Conservation (phyloP, 2,329 filamentous ascomycete species). For the Apiospora rasikravindrae region DNA sequence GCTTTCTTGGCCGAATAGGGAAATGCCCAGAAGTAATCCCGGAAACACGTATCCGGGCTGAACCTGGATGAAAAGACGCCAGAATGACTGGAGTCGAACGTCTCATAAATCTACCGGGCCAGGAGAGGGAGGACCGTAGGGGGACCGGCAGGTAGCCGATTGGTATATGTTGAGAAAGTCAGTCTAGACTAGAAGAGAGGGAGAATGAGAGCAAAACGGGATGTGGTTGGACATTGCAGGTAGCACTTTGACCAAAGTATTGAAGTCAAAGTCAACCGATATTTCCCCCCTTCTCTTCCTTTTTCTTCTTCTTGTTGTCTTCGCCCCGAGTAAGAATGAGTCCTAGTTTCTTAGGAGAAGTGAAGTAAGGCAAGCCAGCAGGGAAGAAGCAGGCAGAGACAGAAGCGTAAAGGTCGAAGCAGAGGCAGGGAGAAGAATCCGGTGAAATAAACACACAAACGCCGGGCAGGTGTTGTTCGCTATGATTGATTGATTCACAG, state of each 20-base stretch:
- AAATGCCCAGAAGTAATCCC: neutral
- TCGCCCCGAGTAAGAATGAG: neutral
- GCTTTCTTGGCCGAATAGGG: neutral
- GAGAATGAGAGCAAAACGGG: conserved; percentile 17
- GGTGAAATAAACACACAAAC: conserved; percentile 7
- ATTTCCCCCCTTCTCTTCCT: neutral
- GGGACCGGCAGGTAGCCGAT: conserved; percentile 6
- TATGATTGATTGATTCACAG: conserved; percentile 17
- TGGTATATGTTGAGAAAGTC: conserved; percentile 15
- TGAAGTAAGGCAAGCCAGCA: neutral
- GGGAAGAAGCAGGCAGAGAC: neutral
- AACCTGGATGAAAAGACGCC: neutral
- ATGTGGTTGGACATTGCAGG: conserved; percentile 13
- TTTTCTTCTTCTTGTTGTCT: neutral
- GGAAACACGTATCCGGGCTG: conserved; percentile 1
- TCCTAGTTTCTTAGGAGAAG: neutral
- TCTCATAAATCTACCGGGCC: conserved; percentile 13
- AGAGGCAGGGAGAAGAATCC: conserved; percentile 4
- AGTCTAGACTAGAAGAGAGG: conserved; percentile 14
- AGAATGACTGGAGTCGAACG: conserved; percentile 11
- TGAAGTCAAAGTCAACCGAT: conserved; percentile 5
- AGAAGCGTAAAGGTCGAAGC: neutral
- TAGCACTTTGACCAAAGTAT: conserved; percentile 9
- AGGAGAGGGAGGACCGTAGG: neutral
- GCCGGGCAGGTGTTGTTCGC: conserved; percentile 3